Percentiles rank a stretch among this genome's conserved stretches.
These are phyloP conservation scores for Podospora australis DNA, from an alignment of 495 filamentous ascomycete species.

Conservation along the genomic window DNA sequence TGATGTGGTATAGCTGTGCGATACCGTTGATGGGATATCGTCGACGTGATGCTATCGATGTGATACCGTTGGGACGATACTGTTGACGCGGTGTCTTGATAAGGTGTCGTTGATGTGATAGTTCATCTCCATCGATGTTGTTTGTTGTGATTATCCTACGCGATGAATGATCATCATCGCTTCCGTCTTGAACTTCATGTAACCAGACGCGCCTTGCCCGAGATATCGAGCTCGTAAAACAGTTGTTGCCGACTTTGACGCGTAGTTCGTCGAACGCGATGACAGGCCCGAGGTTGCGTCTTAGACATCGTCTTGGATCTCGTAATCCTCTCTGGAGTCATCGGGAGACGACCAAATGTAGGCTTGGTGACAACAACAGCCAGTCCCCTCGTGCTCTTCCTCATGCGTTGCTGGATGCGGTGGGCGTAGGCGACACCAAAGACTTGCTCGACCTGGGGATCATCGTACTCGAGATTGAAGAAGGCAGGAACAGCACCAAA, in stretches of 20 bases:
- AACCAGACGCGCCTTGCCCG: not conserved
- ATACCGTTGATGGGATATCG: no score
- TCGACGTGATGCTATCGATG: no score
- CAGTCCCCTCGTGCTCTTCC: not conserved
- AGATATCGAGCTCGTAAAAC: not conserved
- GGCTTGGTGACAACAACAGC: not conserved
- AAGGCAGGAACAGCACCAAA: not conserved
- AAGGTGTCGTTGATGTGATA: no score
- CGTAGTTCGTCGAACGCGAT: not conserved
- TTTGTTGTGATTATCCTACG: no score
- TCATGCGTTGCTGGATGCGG: not conserved
- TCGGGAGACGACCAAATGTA: not conserved
- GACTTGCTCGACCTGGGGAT: not conserved
- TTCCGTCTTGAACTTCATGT: no score
- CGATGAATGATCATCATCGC: no score
- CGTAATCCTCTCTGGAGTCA: not conserved
- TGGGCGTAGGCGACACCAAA: not conserved
- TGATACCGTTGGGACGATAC: no score
- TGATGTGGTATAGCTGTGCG: no score
- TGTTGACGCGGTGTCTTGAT: no score
- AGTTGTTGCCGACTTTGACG: not conserved
- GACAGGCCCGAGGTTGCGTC: not conserved
- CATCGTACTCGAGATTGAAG: not conserved
- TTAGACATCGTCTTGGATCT: not conserved
- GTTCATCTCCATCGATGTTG: no score